Evolutionary conservation across 2,329 filamentous ascomycete genomes (phyloP).

Genomic region (Rachicladosporium sp.): DNA sequence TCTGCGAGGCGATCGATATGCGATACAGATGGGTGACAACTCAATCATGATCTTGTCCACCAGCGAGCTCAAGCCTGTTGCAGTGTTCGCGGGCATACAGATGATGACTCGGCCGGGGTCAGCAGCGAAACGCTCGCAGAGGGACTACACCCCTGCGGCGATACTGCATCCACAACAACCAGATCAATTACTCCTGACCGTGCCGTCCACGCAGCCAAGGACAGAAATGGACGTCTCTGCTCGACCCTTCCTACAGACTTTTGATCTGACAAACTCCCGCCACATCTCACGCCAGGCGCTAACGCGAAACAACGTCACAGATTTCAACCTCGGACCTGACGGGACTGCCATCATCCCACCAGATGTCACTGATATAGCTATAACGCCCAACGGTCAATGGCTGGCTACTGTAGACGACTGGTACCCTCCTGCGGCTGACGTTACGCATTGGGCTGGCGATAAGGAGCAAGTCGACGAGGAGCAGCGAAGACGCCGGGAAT

Average conservation of each 20-base stretch:
- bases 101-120: constrained; percentile 28
- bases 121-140: not conserved
- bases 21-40: constrained; percentile 79
- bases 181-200: constrained; percentile 35
- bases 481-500: constrained; percentile 47
- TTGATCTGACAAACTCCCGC: constrained; percentile 65
- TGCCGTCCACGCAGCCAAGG: constrained; percentile 39
- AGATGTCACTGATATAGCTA: constrained; percentile 59
- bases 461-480: constrained; percentile 27
- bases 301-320: constrained; percentile 75
- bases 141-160: constrained; percentile 12
- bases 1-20: constrained; percentile 65
- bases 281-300: constrained; percentile 80
- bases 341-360: constrained; percentile 64
- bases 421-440: constrained; percentile 60
- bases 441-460: constrained; percentile 42
- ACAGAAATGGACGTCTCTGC: constrained; percentile 21
- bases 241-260: constrained; percentile 63
- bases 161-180: constrained; percentile 28
- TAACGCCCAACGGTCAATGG: constrained; percentile 76
- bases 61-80: constrained; percentile 70
- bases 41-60: constrained; percentile 84
- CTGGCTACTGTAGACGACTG: constrained; percentile 87
- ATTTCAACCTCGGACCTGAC: constrained; percentile 61
- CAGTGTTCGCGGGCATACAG: constrained; percentile 77